Base-by-base conservation (phyloP, 169 alveolate genomes). In the Plasmodium knowlesi region DNA sequence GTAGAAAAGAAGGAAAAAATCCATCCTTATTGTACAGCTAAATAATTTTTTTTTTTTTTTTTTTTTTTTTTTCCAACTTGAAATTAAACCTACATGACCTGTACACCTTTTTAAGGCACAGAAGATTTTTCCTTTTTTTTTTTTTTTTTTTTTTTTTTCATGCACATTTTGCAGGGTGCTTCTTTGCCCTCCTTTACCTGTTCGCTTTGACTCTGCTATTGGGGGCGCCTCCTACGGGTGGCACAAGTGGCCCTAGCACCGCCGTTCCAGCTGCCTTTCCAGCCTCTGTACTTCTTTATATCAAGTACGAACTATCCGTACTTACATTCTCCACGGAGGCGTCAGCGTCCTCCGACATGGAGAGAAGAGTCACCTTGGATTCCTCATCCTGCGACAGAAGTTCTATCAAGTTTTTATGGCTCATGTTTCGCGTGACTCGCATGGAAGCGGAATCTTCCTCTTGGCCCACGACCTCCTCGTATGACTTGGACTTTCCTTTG, bases 381-480 rank as follows among this genome's bases (percentile, higher is more conserved):
- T 84, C 92, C n/a, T 84, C 92, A 34, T 84, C 92, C 78, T 84
- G 92, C 19, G 92, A 84, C 19, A 84, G 57, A 22, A 84, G 72
- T 22, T 84, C 92, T 25, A 84, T 67, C 19, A 84, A 70, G 43
- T 72, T 84, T 46, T 41, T 84, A 25, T 84, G 92, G 0, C 71
- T 70, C 92, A 84, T 84, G 43, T 84, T 84, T 84, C 92, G 74
- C 14, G 92, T 84, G 34, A 84, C 41, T 19, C 92, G 34, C 28
- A 10, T 72, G 43, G 74, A 70, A 19, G 39, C 30, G 37, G 30
- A 1, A 14, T 67, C 41, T 39, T 67, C 61, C 34, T 41, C 82
- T 34, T 83, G 67, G 19, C 74, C 30, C 8, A 10, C 34, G 34
- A 22, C n/a, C 50, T n/a, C 53, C 53, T 72, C 82, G 1, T 70